Evolutionary conservation across 768 basidiomycete genomes (phyloP).

Genomic region (Russula ochroleuca): DNA sequence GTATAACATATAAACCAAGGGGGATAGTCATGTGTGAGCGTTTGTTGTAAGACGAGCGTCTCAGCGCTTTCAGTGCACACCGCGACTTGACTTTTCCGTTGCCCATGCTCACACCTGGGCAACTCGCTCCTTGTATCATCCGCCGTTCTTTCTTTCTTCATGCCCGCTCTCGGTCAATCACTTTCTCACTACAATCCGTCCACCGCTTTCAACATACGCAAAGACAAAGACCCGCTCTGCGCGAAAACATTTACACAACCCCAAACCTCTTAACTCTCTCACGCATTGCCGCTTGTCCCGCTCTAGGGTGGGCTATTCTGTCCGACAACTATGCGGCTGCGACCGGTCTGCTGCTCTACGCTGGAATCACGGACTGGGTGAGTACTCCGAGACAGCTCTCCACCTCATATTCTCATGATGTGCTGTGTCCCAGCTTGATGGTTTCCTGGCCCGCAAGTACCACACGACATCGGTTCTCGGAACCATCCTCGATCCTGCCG

Average conservation of each 20-base stretch:
- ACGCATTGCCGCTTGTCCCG: slow-evolving; percentile 83
- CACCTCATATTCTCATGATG: not conserved
- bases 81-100: not conserved
- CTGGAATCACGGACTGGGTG: slow-evolving; percentile 90
- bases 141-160: slow-evolving; percentile 10
- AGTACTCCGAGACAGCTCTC: not conserved
- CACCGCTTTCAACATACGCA: slow-evolving; percentile 18
- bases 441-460: slow-evolving; percentile 81
- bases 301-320: slow-evolving; percentile 87
- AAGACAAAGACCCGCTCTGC: slow-evolving; percentile 33
- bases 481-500: slow-evolving; percentile 93
- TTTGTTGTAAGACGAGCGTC: no score
- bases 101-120: slow-evolving; percentile 2
- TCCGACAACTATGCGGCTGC: slow-evolving; percentile 76
- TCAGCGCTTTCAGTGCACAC: no score
- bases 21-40: slow-evolving; percentile 3
- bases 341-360: slow-evolving; percentile 79
- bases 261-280: slow-evolving; percentile 89
- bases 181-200: not conserved
- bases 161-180: slow-evolving; percentile 1
- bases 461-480: slow-evolving; percentile 91
- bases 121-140: slow-evolving; percentile 2
- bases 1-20: slow-evolving; percentile 9
- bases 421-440: slow-evolving; percentile 67
- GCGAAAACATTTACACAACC: slow-evolving; percentile 91